A percentile compares a stretch with the other conserved stretches of the same genome.
Evolutionary conservation across 1,284 basidiomycete genomes (phyloP).

Genomic region (Ganoderma sp.): DNA sequence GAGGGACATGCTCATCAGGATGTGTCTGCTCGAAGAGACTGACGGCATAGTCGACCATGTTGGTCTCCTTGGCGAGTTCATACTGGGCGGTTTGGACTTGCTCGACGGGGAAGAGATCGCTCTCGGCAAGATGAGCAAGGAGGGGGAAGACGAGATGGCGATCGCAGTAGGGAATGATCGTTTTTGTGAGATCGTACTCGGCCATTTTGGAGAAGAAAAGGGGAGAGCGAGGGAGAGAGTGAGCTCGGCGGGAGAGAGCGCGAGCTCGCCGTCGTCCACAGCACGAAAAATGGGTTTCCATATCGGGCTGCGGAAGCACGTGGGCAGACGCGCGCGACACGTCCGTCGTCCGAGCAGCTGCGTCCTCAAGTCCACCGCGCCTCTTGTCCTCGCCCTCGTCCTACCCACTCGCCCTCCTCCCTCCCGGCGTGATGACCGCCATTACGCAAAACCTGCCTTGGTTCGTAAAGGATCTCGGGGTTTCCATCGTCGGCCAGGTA

Average conservation of each 20-base stretch:
- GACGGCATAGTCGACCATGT: slow-evolving; percentile 93
- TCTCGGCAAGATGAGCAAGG: slow-evolving; percentile 84
- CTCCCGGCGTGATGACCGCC: slow-evolving; percentile 57
- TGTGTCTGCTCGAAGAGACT: slow-evolving; percentile 80
- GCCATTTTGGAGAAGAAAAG: slow-evolving; percentile 58
- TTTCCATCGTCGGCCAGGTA: slow-evolving; percentile 84
- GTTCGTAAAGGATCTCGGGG: slow-evolving; percentile 82
- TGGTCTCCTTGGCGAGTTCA: slow-evolving; percentile 96
- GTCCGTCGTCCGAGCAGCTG: background rate
- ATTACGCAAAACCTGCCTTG: slow-evolving; percentile 80
- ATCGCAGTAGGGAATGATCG: slow-evolving; percentile 92
- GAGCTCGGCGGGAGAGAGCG: slow-evolving; percentile 21
- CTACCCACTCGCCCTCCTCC: slow-evolving; percentile 14
- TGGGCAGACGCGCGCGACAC: slow-evolving; percentile 19
- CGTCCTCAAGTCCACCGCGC: background rate
- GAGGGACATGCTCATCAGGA: slow-evolving; percentile 69
- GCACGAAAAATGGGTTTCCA: slow-evolving; percentile 29
- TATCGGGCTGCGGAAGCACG: slow-evolving; percentile 22
- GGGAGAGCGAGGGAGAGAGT: background rate
- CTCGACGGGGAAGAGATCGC: slow-evolving; percentile 72
- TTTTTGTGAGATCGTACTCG: slow-evolving; percentile 89
- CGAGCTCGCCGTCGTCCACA: slow-evolving; percentile 19
- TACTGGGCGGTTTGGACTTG: slow-evolving; percentile 89
- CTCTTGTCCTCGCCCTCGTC: slow-evolving; percentile 2
- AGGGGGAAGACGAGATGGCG: slow-evolving; percentile 94